phyloP scores from a whole-genome alignment of 495 filamentous ascomycete genomes.

The Eremomyces bilateralis region DNA sequence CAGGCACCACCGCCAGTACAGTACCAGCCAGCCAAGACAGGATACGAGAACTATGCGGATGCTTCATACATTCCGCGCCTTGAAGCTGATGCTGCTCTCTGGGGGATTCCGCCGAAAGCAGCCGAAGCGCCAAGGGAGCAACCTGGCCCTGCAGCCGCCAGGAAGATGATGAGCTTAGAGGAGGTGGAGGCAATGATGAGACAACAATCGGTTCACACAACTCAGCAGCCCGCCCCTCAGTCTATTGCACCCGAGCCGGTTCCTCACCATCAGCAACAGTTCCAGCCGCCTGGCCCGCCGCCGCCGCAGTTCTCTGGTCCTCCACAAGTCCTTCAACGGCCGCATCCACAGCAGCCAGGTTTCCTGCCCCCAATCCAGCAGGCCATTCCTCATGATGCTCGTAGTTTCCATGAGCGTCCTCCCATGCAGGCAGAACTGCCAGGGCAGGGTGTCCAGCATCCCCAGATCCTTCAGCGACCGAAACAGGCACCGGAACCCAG shows the following conservation, averaged over 20 bases:
- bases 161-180: slow-evolving; percentile 87
- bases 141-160: slow-evolving; percentile 18
- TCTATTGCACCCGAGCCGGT: slow-evolving; percentile 10
- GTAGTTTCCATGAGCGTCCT: slow-evolving; percentile 5
- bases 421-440: slow-evolving; percentile 11
- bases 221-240: slow-evolving; percentile 13
- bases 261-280: slow-evolving; percentile 5
- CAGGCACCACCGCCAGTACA: slow-evolving; percentile 5
- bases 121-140: too few relatives aligned
- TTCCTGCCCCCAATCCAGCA: slow-evolving; percentile 6
- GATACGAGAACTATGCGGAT: slow-evolving; percentile 75
- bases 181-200: slow-evolving; percentile 93
- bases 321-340: slow-evolving; percentile 20
- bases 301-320: slow-evolving; percentile 7
- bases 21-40: slow-evolving; percentile 39
- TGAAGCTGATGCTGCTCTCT: slow-evolving; percentile 80
- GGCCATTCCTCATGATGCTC: too few relatives aligned
- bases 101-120: slow-evolving; percentile 54
- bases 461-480: slow-evolving; percentile 28
- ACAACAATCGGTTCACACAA: slow-evolving; percentile 24
- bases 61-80: slow-evolving; percentile 61
- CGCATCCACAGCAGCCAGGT: slow-evolving; percentile 14
- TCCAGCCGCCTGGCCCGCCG: slow-evolving; percentile 5
- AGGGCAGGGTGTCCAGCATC: slow-evolving; percentile 25
- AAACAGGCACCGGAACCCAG: slow-evolving; percentile 14